Conservation (phyloP, 2,329 filamentous ascomycete species). For the Blastomyces percursus region DNA sequence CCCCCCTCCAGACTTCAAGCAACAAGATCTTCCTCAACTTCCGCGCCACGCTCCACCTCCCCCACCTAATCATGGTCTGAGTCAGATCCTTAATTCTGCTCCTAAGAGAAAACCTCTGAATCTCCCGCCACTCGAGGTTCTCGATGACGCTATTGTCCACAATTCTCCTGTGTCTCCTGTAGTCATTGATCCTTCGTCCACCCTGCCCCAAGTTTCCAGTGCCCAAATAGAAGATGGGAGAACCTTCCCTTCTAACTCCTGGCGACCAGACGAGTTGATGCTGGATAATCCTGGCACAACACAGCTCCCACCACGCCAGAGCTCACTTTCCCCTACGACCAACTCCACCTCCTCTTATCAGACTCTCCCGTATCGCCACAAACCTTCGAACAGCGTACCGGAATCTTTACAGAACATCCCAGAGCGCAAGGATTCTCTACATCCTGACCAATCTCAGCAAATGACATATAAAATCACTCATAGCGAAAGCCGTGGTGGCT, state of each 20-base stretch:
- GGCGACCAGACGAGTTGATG: slow-evolving; percentile 16
- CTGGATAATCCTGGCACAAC: slow-evolving; percentile 12
- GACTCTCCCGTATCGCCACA: slow-evolving; percentile 20
- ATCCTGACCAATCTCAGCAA: slow-evolving; percentile 5
- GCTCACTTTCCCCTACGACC: slow-evolving; percentile 15
- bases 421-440: slow-evolving; percentile 17
- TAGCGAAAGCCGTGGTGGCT: slow-evolving; percentile 17
- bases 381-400: slow-evolving; percentile 26
- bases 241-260: background rate
- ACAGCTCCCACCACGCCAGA: slow-evolving; percentile 18
- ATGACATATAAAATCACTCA: slow-evolving; percentile 19
- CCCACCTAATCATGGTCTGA: slow-evolving; percentile 18
- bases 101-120: slow-evolving; percentile 21
- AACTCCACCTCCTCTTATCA: slow-evolving; percentile 3
- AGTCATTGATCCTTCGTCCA: slow-evolving; percentile 21
- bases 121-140: slow-evolving; percentile 13
- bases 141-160: slow-evolving; percentile 20
- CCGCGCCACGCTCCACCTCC: slow-evolving; percentile 16
- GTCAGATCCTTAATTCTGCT: slow-evolving; percentile 12
- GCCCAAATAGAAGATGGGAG: slow-evolving; percentile 21
- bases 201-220: slow-evolving; percentile 21
- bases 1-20: slow-evolving; percentile 19
- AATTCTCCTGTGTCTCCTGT: slow-evolving; percentile 26
- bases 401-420: slow-evolving; percentile 26
- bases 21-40: slow-evolving; percentile 12